These are phyloP conservation scores for Lactarius indigo DNA, from an alignment of 768 basidiomycete species.

Conservation along the genomic window DNA sequence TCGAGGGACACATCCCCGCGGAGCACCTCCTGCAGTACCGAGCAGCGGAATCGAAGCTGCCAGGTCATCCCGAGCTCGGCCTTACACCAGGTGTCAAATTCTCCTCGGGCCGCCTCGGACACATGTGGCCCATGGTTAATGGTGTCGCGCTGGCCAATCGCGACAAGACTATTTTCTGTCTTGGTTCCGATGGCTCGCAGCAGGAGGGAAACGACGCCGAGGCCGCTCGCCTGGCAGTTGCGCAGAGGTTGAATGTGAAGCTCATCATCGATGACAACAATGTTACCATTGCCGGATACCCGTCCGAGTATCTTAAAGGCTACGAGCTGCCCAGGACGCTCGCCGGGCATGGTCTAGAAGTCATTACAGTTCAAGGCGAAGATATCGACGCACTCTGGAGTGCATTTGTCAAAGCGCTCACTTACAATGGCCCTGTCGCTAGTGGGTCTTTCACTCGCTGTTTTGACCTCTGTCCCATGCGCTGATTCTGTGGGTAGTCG, in stretches of 20 bases:
- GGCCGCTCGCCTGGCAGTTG: conserved; percentile 83
- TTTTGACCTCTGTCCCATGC: not conserved
- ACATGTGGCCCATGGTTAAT: conserved; percentile 88
- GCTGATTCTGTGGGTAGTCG: conserved; percentile 40
- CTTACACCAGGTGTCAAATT: conserved; percentile 92
- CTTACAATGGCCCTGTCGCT: conserved; percentile 72
- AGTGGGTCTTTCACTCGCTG: conserved; percentile 38
- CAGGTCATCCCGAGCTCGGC: conserved; percentile 86
- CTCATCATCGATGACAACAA: conserved; percentile 88
- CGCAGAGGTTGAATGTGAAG: conserved; percentile 79
- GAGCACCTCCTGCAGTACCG: conserved; percentile 85
- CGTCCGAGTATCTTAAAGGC: conserved; percentile 80
- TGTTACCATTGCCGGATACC: conserved; percentile 90
- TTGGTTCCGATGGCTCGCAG: conserved; percentile 88
- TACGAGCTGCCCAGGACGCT: conserved; percentile 70
- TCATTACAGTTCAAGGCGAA: conserved; percentile 70
- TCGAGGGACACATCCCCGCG: conserved; percentile 65
- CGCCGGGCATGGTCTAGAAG: conserved; percentile 78
- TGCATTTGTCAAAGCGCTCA: conserved; percentile 53
- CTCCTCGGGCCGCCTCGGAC: conserved; percentile 88
- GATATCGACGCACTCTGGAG: conserved; percentile 76
- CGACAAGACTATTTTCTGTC: conserved; percentile 72
- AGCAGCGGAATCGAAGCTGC: conserved; percentile 80
- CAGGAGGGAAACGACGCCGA: conserved; percentile 92
- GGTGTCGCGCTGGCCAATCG: conserved; percentile 79